These are phyloP conservation scores for Mycena galopus DNA, from an alignment of 768 basidiomycete genomes.

Conservation along the genomic window DNA sequence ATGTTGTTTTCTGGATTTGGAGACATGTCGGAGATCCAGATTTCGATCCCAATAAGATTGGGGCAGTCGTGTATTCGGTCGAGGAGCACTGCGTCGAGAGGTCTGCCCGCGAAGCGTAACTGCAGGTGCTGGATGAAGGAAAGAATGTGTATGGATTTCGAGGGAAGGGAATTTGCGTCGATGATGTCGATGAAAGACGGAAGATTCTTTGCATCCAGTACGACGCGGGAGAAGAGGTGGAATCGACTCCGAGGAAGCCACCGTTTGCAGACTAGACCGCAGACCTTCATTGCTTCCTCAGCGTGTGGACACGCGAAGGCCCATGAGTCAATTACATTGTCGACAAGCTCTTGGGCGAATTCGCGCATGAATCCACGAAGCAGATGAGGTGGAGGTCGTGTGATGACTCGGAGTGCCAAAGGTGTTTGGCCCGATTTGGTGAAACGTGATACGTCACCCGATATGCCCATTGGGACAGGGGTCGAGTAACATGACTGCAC, in stretches of 20 bases:
- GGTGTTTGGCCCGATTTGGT: too few species aligned
- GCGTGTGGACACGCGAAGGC: background rate
- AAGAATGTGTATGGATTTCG: too few species aligned
- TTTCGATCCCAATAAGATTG: background rate
- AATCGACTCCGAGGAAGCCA: background rate
- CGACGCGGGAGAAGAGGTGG: background rate
- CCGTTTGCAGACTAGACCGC: background rate
- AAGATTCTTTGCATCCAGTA: background rate
- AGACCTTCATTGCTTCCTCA: background rate
- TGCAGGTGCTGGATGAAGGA: background rate
- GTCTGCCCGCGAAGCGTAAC: background rate
- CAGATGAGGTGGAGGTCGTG: too few species aligned
- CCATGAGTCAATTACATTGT: background rate
- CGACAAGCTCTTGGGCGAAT: constrained; percentile 1
- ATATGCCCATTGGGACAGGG: too few species aligned
- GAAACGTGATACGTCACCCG: too few species aligned
- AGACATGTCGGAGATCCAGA: background rate
- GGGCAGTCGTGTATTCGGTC: background rate
- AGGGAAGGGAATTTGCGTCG: background rate
- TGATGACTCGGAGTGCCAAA: too few species aligned
- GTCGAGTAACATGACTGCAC: too few species aligned
- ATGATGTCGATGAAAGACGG: constrained; percentile 2
- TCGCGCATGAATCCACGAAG: constrained; percentile 1
- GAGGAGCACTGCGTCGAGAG: background rate
- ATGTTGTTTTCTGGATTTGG: background rate